Conservation (phyloP, 2,329 filamentous ascomycete species). For the Coniosporium tulheliwenetii region DNA sequence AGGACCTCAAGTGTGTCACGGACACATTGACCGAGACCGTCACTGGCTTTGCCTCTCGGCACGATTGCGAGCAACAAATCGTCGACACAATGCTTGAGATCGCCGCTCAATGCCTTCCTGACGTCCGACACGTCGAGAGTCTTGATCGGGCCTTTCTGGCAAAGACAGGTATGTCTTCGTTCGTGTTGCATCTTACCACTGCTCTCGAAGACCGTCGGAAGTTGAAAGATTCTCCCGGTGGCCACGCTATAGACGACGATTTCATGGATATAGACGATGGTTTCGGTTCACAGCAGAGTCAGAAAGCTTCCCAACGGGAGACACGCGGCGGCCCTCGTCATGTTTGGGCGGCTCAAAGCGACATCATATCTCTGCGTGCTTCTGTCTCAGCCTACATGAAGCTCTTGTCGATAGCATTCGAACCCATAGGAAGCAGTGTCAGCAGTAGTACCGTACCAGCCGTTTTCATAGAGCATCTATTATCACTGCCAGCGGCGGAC, state of each 20-base stretch:
- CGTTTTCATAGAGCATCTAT: conserved; percentile 5
- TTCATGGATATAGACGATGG: conserved; percentile 53
- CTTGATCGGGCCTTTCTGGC: conserved; percentile 2
- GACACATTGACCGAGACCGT: conserved; percentile 14
- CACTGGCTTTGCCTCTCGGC: conserved; percentile 16
- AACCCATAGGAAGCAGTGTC: too few relatives aligned
- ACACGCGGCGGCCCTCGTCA: not conserved
- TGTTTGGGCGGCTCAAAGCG: not conserved
- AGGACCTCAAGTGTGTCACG: conserved; percentile 12
- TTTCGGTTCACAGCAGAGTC: conserved; percentile 45
- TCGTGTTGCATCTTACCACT: conserved; percentile 15
- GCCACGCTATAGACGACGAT: conserved; percentile 26
- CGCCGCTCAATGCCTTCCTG: conserved; percentile 16
- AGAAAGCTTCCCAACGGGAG: not conserved
- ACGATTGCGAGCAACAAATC: conserved; percentile 25
- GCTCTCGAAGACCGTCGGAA: conserved; percentile 11
- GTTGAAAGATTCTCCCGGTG: not conserved
- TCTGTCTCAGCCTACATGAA: conserved; percentile 3
- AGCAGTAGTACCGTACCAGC: conserved; percentile 2
- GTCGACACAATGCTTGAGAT: conserved; percentile 25
- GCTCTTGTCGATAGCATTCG: conserved; percentile 1
- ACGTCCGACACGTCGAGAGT: conserved; percentile 5
- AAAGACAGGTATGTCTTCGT: conserved; percentile 15
- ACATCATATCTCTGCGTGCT: not conserved
- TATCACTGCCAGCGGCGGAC: conserved; percentile 4